These are phyloP conservation scores for Fraxinus nigra DNA, from an alignment of 305 asterid species.

Conservation along the genomic window DNA sequence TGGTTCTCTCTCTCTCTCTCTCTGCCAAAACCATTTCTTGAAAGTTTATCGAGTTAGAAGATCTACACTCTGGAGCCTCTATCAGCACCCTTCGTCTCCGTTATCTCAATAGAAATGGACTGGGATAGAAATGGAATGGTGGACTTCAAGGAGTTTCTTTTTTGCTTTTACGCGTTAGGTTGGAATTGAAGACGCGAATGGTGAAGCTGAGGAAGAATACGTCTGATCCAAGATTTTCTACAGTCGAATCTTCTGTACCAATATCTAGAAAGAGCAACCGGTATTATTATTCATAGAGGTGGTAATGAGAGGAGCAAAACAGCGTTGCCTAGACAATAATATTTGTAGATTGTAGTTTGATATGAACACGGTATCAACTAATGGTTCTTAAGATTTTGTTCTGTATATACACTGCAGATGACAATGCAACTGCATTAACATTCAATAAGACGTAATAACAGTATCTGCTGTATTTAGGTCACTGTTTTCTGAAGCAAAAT, in stretches of 20 bases:
- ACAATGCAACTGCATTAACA: background rate
- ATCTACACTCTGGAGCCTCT: background rate
- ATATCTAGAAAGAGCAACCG: no score
- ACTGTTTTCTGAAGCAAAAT: background rate
- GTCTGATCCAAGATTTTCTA: background rate
- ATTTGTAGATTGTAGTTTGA: background rate
- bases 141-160: slow-evolving; percentile 71
- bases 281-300: no score
- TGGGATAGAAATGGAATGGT: slow-evolving; percentile 85
- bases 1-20: background rate
- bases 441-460: background rate
- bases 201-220: slow-evolving; percentile 28
- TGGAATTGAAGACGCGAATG: slow-evolving; percentile 50
- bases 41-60: background rate
- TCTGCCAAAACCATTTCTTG: background rate
- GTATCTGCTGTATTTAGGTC: background rate
- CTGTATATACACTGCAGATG: background rate
- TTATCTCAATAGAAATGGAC: slow-evolving; percentile 84
- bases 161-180: slow-evolving; percentile 84
- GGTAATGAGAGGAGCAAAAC: background rate
- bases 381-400: background rate
- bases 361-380: background rate
- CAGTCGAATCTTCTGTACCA: background rate
- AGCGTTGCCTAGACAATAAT: background rate
- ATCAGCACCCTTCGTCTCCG: background rate